A percentile compares a stretch with the other conserved stretches of the same genome.
phyloP scores from a whole-genome alignment of 169 alveolate genomes.

The Theileria annulata region DNA sequence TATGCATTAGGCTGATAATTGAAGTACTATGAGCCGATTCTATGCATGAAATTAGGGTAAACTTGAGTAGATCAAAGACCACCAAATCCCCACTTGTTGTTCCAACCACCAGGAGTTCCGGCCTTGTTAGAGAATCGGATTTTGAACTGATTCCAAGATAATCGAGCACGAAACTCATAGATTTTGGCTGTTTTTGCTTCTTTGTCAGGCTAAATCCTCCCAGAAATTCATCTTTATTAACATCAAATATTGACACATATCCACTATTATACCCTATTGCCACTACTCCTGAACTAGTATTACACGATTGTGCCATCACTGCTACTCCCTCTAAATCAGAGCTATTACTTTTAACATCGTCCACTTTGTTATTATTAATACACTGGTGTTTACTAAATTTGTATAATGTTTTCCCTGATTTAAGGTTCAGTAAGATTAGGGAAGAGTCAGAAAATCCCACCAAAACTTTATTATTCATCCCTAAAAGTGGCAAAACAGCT shows the following conservation, averaged over 20 bases:
- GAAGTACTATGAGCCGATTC: constrained; percentile 46
- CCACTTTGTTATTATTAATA: not conserved
- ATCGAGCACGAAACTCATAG: constrained; percentile 50
- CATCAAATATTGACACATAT: constrained; percentile 46
- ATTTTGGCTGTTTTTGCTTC: constrained; percentile 33
- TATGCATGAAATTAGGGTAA: constrained; percentile 29
- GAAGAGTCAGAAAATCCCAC: constrained; percentile 59
- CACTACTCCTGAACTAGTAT: constrained; percentile 52
- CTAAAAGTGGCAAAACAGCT: constrained; percentile 64
- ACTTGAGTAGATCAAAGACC: constrained; percentile 49
- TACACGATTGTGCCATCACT: constrained; percentile 63
- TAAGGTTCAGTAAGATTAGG: constrained; percentile 65
- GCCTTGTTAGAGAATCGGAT: not conserved
- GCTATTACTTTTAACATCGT: constrained; percentile 29
- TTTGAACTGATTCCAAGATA: constrained; percentile 20
- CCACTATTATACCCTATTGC: constrained; percentile 69
- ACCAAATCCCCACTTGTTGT: constrained; percentile 51
- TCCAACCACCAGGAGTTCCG: constrained; percentile 45
- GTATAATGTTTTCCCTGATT: constrained; percentile 62
- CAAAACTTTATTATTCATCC: constrained; percentile 69
- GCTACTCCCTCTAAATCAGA: constrained; percentile 34
- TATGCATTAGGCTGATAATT: constrained; percentile 27
- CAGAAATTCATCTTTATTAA: constrained; percentile 42
- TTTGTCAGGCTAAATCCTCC: constrained; percentile 45
- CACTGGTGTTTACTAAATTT: constrained; percentile 42